A percentile compares a stretch with the other conserved stretches of the same genome.
Evolutionary conservation across 2,329 filamentous ascomycete genomes (phyloP).

Genomic region (Colletotrichum tropicicola): DNA sequence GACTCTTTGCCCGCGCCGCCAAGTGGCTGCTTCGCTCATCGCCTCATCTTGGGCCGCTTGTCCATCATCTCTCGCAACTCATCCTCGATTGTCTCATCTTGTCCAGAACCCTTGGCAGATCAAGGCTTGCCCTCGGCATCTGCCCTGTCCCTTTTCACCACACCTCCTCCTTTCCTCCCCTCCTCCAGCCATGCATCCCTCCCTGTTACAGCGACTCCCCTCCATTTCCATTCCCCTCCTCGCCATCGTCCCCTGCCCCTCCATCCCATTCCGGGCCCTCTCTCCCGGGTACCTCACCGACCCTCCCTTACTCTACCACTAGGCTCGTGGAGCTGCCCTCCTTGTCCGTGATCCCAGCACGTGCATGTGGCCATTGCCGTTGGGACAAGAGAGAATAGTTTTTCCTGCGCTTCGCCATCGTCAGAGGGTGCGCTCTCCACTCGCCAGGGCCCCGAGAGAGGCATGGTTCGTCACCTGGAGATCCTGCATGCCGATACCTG

Average conservation of each 20-base stretch:
- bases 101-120: conserved; percentile 16
- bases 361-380: conserved; percentile 12
- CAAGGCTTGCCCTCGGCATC: conserved; percentile 4
- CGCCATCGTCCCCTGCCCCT: neutral
- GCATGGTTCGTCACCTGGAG: conserved; percentile 13
- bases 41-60: neutral
- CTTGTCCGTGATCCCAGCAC: conserved; percentile 6
- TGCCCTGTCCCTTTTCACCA: conserved; percentile 5
- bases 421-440: neutral
- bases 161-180: conserved; percentile 10
- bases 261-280: conserved; percentile 18
- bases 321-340: neutral
- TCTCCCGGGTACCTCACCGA: conserved; percentile 24
- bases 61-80: conserved; percentile 25
- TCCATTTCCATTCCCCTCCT: neutral
- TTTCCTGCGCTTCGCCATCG: conserved; percentile 9
- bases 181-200: conserved; percentile 9
- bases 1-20: too few relatives aligned
- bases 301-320: conserved; percentile 12
- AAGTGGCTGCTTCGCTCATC: neutral
- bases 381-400: neutral
- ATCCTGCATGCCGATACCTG: conserved; percentile 23
- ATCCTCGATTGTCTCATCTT: conserved; percentile 17
- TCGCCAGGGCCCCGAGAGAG: neutral
- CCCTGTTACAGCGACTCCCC: conserved; percentile 11